Base-by-base conservation (phyloP, 192 early-diverging fungal genomes). In the Umbelopsis vinacea region DNA sequence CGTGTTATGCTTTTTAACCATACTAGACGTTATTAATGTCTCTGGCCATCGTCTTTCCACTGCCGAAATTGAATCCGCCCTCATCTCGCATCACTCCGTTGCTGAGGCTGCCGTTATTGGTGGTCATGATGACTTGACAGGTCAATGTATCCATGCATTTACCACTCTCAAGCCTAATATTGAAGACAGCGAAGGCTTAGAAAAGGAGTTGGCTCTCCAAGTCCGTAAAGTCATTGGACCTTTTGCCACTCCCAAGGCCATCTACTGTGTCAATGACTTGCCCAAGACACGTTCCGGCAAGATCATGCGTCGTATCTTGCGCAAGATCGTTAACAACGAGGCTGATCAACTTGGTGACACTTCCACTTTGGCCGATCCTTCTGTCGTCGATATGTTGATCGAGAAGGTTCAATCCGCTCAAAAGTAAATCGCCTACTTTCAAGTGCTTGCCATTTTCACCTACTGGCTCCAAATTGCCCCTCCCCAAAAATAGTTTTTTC, bases 241-340 rank as follows among this genome's bases (percentile, higher is more conserved):
- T 19, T 96, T 98, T 73, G 96, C 96, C 54, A 88, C 92, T 8
- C 96, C 97, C 26, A 95, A 95, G 81, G 82, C 85, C 46, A 89
- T 98, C 37, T 89, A 97, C 68, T 74, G 97, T 69, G 91, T 94
- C 6, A 84, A 84, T 23, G 96, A 96, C 80, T 84, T 98, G 69
- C 96, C 97, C 76, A 97, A 98, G 87, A 98, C 97, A 26, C 89
- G 96, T 29, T 92, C 90, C 40, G 97, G 97, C 63, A 98, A 98
- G 85, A 95, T 98, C 77, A 96, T 98, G 92, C 88, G 97, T 50
- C 88, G 97, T 54, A 91, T 98, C 70, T 83, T 98, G 82, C 85
- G 96, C 77, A 97, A 98, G 90, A 89, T 96, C 57, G 92, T 96
- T 68, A 93, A 86, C 43, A 87, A 88, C 70, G 95, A 98, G 72